Base-by-base conservation (phyloP, 1,284 basidiomycete species). In the Clitocybe nebularis region DNA sequence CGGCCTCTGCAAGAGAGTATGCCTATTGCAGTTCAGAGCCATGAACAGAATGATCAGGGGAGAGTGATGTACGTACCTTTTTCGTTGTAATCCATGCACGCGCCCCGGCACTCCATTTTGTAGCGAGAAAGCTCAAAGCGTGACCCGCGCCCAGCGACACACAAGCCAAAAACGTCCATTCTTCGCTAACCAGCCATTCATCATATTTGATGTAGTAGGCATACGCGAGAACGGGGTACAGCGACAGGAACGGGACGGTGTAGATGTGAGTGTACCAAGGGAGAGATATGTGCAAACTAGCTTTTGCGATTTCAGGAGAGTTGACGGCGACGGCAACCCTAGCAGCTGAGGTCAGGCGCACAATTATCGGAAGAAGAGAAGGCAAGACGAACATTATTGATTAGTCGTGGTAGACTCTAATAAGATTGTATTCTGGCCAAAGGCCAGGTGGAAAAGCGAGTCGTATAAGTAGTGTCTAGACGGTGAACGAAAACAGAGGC, bases 151-250 rank as follows among this genome's bases (percentile, higher is more conserved):
- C 85, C 6, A 99, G 79, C 8, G 81, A 69, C 13, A 95, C 87
- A 53, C 89, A 93, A 39, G 86, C 90, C 36, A 99, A 76, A 59
- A 99, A 99, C 0, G 95, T 94, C 89, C 90, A 95, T 61, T 94
- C 90, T 63, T 96, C 94, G 52, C 90, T 93, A 60, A 84, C 77
- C 43, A 95, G 67, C 84, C 89, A 93, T 58, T 92, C 75, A 56
- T 96, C 90, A 63, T 98, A 98, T 59, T 79, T 82, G 59, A 90
- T 59, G 57, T 85, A 89, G 72, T 96, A 98, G 17, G 94, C 85
- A 63, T 94, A 96, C 33, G 89, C 91, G 38, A 93, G 80, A 21
- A 94, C 61, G 0, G 93, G 93, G 60, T 98, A 99, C 46, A 95
- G 72, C 1, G 79, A 78, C 10, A 93, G 73, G 62, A 93, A 93